Conservation (phyloP, 2,329 filamentous ascomycete species). For the Penicillium sumatraense region DNA sequence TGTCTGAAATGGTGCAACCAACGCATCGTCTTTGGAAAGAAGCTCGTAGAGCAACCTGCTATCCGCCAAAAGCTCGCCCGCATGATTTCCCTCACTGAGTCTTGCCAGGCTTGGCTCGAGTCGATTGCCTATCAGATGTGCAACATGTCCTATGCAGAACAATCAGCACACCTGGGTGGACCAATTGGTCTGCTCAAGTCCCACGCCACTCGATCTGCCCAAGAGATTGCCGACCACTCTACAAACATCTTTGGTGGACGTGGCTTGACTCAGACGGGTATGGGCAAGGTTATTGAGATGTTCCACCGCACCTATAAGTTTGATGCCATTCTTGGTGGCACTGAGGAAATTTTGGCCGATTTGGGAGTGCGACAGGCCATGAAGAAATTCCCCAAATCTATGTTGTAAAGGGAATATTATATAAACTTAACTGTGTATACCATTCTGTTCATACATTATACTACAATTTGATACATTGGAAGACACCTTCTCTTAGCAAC, state of each 20-base stretch:
- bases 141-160: slow-evolving; percentile 78
- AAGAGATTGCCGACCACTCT: slow-evolving; percentile 82
- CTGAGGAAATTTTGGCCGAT: slow-evolving; percentile 82
- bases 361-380: slow-evolving; percentile 82
- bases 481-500: no score
- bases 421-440: background rate
- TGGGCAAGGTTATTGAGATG: slow-evolving; percentile 82
- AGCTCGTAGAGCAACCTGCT: slow-evolving; percentile 79
- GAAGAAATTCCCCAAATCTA: slow-evolving; percentile 82
- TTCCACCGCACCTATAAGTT: slow-evolving; percentile 87
- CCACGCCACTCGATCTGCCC: slow-evolving; percentile 73
- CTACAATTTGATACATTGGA: background rate
- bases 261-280: slow-evolving; percentile 77
- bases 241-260: slow-evolving; percentile 87
- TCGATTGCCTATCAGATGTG: slow-evolving; percentile 86
- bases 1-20: slow-evolving; percentile 89
- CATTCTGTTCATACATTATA: background rate
- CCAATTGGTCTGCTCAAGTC: slow-evolving; percentile 84
- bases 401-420: slow-evolving; percentile 59
- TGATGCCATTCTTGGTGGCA: slow-evolving; percentile 76
- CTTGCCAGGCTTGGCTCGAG: slow-evolving; percentile 86
- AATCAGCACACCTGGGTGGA: slow-evolving; percentile 74
- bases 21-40: slow-evolving; percentile 81
- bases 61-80: slow-evolving; percentile 84
- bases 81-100: slow-evolving; percentile 81